These are phyloP conservation scores for Dryas octopetala DNA, from an alignment of 306 rosid species.

Conservation along the genomic window DNA sequence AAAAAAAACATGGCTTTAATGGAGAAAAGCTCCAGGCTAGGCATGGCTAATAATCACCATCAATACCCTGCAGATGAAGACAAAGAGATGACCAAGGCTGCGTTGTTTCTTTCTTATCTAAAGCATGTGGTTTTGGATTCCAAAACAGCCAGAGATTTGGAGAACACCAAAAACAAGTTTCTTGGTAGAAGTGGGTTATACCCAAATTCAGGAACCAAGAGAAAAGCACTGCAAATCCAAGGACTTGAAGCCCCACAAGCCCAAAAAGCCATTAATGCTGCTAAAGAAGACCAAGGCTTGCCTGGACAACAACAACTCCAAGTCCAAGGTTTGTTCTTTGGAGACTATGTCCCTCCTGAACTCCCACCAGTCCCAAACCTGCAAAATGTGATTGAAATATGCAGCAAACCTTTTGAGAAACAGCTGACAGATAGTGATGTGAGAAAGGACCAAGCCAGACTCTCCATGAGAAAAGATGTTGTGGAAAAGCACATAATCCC, in stretches of 20 bases:
- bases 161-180: not conserved
- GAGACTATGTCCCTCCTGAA: not conserved
- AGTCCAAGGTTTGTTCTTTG: not conserved
- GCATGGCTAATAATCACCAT: too few relatives aligned
- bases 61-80: too few relatives aligned
- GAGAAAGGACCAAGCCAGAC: too few relatives aligned
- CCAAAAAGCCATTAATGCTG: not conserved
- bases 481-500: not conserved
- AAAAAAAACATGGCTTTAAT: too few relatives aligned
- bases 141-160: not conserved
- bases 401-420: constrained; percentile 7
- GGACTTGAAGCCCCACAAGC: not conserved
- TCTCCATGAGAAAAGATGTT: too few relatives aligned
- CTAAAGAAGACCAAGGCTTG: not conserved
- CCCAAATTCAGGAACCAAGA: not conserved
- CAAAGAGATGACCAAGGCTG: too few relatives aligned
- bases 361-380: not conserved
- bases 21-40: too few relatives aligned
- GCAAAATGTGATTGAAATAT: not conserved
- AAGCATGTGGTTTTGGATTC: not conserved
- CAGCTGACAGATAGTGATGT: not conserved
- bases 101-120: too few relatives aligned
- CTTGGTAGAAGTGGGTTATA: not conserved
- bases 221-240: not conserved
- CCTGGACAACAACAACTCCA: not conserved